A percentile compares a stretch with the other conserved stretches of the same genome.
Conservation (phyloP, 352 stramenopile genomes). For the Globisporangium viniferum region DNA sequence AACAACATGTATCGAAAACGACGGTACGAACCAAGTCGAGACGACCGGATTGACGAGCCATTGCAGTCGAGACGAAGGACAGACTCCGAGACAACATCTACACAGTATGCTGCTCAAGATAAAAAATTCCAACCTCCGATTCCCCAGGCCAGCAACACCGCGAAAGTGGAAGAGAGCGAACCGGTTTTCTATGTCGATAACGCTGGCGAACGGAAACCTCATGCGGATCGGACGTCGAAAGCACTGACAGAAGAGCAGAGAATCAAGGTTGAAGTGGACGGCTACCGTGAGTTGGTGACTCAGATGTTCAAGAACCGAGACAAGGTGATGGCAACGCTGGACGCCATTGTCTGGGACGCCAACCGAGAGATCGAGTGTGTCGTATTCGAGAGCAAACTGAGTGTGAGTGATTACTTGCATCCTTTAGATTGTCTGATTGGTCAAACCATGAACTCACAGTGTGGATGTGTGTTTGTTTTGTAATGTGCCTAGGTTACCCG, state of each 20-base stretch:
- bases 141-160: not conserved
- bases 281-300: constrained; percentile 62
- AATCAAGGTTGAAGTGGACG: constrained; percentile 41
- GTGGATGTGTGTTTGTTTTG: not conserved
- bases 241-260: constrained; percentile 21
- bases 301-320: constrained; percentile 47
- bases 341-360: constrained; percentile 41
- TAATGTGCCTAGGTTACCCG: constrained; percentile 10
- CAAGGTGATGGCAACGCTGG: constrained; percentile 28
- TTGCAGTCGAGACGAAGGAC: not conserved
- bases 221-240: constrained; percentile 21
- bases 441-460: not conserved
- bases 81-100: not conserved
- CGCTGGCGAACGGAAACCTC: constrained; percentile 32
- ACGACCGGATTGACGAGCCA: constrained; percentile 6
- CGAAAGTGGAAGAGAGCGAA: not conserved
- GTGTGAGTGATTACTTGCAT: constrained; percentile 10
- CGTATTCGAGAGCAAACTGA: constrained; percentile 23
- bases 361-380: constrained; percentile 20
- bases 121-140: not conserved
- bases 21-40: constrained; percentile 16
- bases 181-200: constrained; percentile 31
- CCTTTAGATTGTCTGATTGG: not conserved
- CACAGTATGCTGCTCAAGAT: not conserved
- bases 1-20: constrained; percentile 15